These are phyloP conservation scores for Lactarius hengduanensis DNA, from an alignment of 768 basidiomycete genomes.

Conservation along the genomic window DNA sequence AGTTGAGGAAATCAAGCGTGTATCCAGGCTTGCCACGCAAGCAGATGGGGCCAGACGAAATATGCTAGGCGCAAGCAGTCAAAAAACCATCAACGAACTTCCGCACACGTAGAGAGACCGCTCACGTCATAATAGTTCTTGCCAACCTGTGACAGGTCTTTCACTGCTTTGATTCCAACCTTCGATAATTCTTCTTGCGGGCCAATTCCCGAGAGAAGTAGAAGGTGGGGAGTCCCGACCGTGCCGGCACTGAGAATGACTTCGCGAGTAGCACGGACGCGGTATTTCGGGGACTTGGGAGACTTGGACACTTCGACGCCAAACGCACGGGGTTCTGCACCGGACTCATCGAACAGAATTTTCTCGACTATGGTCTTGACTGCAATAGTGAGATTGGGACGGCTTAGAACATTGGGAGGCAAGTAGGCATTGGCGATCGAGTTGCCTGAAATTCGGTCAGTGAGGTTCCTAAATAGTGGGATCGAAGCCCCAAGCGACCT, in stretches of 20 bases:
- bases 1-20: slow-evolving; percentile 25
- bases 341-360: slow-evolving; percentile 22
- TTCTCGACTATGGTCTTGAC: slow-evolving; percentile 18
- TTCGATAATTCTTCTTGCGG: slow-evolving; percentile 35
- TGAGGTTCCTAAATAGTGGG: background rate
- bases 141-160: slow-evolving; percentile 25
- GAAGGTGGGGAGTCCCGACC: slow-evolving; percentile 39
- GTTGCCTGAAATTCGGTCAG: slow-evolving; percentile 14
- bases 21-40: slow-evolving; percentile 24
- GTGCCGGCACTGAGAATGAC: slow-evolving; percentile 31
- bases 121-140: slow-evolving; percentile 27
- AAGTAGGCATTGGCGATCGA: slow-evolving; percentile 25
- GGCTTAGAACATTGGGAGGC: slow-evolving; percentile 34
- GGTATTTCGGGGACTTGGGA: slow-evolving; percentile 11
- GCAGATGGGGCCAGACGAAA: slow-evolving; percentile 23
- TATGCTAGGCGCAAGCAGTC: slow-evolving; percentile 3
- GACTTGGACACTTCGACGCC: slow-evolving; percentile 25
- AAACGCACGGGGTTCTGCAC: slow-evolving; percentile 19
- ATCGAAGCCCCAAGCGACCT: background rate
- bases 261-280: slow-evolving; percentile 26
- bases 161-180: slow-evolving; percentile 33
- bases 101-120: background rate
- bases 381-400: slow-evolving; percentile 27
- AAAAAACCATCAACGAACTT: background rate
- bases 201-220: slow-evolving; percentile 45